A percentile compares a stretch with the other conserved stretches of the same genome.
These are phyloP conservation scores for Lignosus rhinocerotis DNA, from an alignment of 1,284 basidiomycete species.

Conservation along the genomic window DNA sequence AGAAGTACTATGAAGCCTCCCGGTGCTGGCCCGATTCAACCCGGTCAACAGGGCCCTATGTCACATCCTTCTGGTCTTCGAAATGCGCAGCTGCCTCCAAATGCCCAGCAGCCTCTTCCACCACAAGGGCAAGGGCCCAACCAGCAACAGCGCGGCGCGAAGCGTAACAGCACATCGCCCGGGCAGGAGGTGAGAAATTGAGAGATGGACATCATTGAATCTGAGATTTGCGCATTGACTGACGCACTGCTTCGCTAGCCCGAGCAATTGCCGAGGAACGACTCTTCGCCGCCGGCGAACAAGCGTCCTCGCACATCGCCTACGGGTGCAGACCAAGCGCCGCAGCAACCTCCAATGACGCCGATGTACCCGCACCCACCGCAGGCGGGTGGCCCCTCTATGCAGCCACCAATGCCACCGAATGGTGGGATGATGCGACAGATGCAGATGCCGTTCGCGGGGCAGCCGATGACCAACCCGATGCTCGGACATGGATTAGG, in stretches of 20 bases:
- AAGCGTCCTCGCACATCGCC: conserved; percentile 64
- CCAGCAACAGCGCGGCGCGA: conserved; percentile 42
- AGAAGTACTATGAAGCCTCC: conserved; percentile 7
- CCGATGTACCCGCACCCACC: conserved; percentile 25
- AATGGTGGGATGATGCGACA: conserved; percentile 27
- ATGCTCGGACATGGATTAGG: conserved; percentile 25
- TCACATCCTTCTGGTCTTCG: conserved; percentile 32
- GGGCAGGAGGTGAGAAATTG: conserved; percentile 59
- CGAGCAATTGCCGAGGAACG: conserved; percentile 51
- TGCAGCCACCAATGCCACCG: conserved; percentile 22
- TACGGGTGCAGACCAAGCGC: conserved; percentile 40
- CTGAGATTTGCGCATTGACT: conserved; percentile 5
- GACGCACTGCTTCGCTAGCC: conserved; percentile 37
- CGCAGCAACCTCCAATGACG: conserved; percentile 33
- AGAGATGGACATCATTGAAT: background rate
- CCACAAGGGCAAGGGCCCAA: conserved; percentile 27
- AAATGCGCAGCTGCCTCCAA: conserved; percentile 23
- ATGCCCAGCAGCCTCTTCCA: conserved; percentile 7
- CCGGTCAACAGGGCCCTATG: conserved; percentile 33
- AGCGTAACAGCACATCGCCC: conserved; percentile 70
- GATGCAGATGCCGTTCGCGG: conserved; percentile 35
- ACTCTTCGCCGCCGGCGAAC: conserved; percentile 62
- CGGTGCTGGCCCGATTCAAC: conserved; percentile 20
- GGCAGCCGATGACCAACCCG: conserved; percentile 29
- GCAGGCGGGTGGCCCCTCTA: conserved; percentile 9